Evolutionary conservation across 73 alveolate genomes (phyloP).

Genomic region (Paraurostyla sp.): DNA sequence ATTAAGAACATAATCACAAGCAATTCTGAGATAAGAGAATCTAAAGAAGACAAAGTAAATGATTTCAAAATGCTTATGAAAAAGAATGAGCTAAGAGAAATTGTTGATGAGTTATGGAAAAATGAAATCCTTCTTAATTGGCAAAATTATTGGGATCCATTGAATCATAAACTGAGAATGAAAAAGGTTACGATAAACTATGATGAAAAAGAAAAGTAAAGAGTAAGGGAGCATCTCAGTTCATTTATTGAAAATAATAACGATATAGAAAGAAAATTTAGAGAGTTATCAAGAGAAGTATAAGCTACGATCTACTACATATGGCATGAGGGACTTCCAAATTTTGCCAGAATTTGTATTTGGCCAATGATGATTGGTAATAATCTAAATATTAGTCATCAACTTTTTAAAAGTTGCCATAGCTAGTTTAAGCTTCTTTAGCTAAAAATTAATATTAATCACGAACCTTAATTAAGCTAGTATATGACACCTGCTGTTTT

Average conservation of each 20-base stretch:
- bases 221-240: not conserved
- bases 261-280: not conserved
- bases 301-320: not conserved
- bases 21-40: not conserved
- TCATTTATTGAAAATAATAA: not conserved
- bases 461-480: too few relatives aligned
- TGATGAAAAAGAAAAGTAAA: not conserved
- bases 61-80: not conserved
- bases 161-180: not conserved
- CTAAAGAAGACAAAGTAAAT: not conserved
- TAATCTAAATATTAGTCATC: not conserved
- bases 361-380: not conserved
- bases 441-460: too few relatives aligned
- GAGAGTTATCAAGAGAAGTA: not conserved
- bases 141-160: not conserved
- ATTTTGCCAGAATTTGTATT: not conserved
- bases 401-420: not conserved
- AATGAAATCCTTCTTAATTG: not conserved
- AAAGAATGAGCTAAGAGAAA: not conserved
- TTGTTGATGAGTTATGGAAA: not conserved
- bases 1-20: not conserved
- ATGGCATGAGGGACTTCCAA: conserved; percentile 18
- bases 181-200: not conserved
- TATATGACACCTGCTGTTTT: too few relatives aligned
- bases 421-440: not conserved